Conservation (phyloP, 2,329 filamentous ascomycete species). For the Arthrobotrys sphaeroides region DNA sequence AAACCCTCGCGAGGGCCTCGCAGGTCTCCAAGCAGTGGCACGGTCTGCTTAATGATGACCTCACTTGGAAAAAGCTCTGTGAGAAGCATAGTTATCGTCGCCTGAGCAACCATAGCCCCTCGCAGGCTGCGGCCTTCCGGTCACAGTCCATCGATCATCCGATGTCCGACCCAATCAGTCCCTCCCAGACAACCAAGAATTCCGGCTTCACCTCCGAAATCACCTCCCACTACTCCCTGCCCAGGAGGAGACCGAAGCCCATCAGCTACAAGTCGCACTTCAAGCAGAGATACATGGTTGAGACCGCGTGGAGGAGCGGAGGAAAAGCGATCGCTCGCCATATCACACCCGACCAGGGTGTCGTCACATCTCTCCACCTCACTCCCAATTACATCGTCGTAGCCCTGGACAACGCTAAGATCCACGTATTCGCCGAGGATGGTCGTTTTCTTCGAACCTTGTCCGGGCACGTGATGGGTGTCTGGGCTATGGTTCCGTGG, state of each 20-base stretch:
- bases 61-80: slow-evolving; percentile 97
- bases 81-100: slow-evolving; percentile 89
- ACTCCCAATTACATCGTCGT: slow-evolving; percentile 97
- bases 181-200: slow-evolving; percentile 37
- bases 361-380: slow-evolving; percentile 93
- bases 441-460: slow-evolving; percentile 88
- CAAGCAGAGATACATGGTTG: slow-evolving; percentile 95
- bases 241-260: slow-evolving; percentile 69
- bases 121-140: slow-evolving; percentile 47
- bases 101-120: slow-evolving; percentile 56
- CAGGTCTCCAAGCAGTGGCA: slow-evolving; percentile 97
- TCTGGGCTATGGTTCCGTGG: slow-evolving; percentile 99
- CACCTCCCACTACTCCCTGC: slow-evolving; percentile 57
- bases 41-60: slow-evolving; percentile 91
- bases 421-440: slow-evolving; percentile 94
- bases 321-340: slow-evolving; percentile 84
- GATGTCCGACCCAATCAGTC: slow-evolving; percentile 41
- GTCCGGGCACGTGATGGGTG: slow-evolving; percentile 97
- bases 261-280: slow-evolving; percentile 95
- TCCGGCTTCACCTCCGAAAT: slow-evolving; percentile 58
- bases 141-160: slow-evolving; percentile 42
- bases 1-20: slow-evolving; percentile 88
- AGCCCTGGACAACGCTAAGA: slow-evolving; percentile 96
- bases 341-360: slow-evolving; percentile 94
- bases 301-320: slow-evolving; percentile 94